These are phyloP conservation scores for Metschnikowia similis DNA, from an alignment of 805 yeast species.

Conservation along the genomic window DNA sequence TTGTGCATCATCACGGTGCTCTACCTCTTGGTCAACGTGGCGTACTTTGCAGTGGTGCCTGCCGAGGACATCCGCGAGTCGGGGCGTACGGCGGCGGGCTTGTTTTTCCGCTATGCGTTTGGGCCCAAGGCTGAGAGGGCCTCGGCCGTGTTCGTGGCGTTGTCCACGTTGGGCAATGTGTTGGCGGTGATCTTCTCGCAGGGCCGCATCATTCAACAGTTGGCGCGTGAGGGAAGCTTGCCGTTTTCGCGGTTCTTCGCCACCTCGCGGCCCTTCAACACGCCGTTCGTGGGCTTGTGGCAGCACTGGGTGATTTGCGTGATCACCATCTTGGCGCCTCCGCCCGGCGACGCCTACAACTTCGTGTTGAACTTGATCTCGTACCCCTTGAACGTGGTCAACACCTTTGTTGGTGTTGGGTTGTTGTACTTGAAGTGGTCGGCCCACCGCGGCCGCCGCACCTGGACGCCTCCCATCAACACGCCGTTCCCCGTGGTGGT, in stretches of 20 bases:
- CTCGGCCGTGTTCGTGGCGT: conserved; percentile 73
- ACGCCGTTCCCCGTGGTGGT: conserved; percentile 59
- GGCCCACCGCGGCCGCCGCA: conserved; percentile 43
- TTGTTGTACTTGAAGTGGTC: conserved; percentile 55
- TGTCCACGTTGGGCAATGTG: conserved; percentile 79
- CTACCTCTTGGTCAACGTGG: conserved; percentile 72
- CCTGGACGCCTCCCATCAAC: conserved; percentile 70
- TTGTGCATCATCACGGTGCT: conserved; percentile 55
- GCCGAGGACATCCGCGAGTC: conserved; percentile 54
- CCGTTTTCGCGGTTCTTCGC: conserved; percentile 75
- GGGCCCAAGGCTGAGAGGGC: conserved; percentile 68
- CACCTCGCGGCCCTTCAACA: conserved; percentile 62
- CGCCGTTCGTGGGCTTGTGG: conserved; percentile 69
- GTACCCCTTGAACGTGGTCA: conserved; percentile 76
- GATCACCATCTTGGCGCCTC: conserved; percentile 66
- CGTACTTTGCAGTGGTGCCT: conserved; percentile 80
- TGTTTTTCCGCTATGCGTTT: conserved; percentile 69
- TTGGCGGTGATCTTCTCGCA: conserved; percentile 76
- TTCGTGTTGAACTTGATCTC: conserved; percentile 75
- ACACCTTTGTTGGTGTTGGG: conserved; percentile 60
- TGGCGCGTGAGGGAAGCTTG: conserved; percentile 77
- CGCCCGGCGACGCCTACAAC: conserved; percentile 85
- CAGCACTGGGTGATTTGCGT: conserved; percentile 77
- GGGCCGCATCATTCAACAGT: conserved; percentile 74
- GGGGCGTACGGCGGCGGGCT: conserved; percentile 70